Evolutionary conservation across 768 basidiomycete genomes (phyloP).

Genomic region (Boletus rex-veris): DNA sequence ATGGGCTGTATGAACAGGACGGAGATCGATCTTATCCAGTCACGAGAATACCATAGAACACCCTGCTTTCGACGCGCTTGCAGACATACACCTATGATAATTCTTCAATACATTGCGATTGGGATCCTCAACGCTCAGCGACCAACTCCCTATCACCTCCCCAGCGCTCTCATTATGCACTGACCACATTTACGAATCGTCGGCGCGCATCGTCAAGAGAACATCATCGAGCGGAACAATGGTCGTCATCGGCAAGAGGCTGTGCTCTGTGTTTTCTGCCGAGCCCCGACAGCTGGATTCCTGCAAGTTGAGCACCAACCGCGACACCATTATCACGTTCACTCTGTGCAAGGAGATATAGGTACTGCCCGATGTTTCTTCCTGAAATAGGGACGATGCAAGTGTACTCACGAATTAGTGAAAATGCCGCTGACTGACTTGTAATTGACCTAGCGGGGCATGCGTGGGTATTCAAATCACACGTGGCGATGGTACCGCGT

Average conservation of each 20-base stretch:
- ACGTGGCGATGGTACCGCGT: neutral
- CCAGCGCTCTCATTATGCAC: neutral
- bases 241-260: neutral
- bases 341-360: neutral
- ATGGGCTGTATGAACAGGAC: too few relatives aligned
- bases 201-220: neutral
- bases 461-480: neutral
- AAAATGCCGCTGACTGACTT: neutral
- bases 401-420: neutral
- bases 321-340: conserved; percentile 13
- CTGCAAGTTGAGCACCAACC: conserved; percentile 19
- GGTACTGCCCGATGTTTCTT: neutral
- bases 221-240: neutral
- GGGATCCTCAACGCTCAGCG: too few relatives aligned
- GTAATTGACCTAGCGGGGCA: neutral
- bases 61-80: too few relatives aligned
- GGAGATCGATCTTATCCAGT: too few relatives aligned
- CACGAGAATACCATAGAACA: too few relatives aligned
- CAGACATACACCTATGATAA: too few relatives aligned
- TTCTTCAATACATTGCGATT: too few relatives aligned
- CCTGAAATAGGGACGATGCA: neutral
- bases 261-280: neutral
- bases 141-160: too few relatives aligned
- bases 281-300: neutral
- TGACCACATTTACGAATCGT: neutral